Evolutionary conservation across 1,284 basidiomycete genomes (phyloP), one percentile per base, ranked within the genome.

Genomic region (Amylostereum areolatum): DNA sequence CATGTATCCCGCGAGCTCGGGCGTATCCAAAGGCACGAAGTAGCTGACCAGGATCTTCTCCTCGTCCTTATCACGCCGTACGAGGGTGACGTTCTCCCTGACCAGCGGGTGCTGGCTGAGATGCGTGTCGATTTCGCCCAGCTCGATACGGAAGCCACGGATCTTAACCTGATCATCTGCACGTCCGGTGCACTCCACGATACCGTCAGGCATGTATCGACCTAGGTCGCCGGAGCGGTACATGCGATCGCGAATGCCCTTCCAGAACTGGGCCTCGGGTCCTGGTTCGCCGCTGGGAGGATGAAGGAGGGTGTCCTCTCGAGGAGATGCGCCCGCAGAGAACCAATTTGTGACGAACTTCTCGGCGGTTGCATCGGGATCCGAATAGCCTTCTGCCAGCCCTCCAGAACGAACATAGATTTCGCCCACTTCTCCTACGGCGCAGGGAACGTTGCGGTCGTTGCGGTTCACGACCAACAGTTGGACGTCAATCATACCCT

Each of bases 121-220:
- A 69, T 97, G 87, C 1, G 92, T 97, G 66, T 99, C 97, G 58
- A 99, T 98, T 70, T 99, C 97, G 18, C 96, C 96, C 5, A 99
- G 80, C 70, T 99, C 97, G 64, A 99, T 99, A 33, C 97, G 80
- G 85, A 99, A 99, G 5, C 97, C 97, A 54, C 97, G 91, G 66
- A 99, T 99, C 75, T 99, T 99, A 72, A 99, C 92, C 67, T 99
- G 97, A 65, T 99, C 97, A 65, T 99, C 97, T 4, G 95, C 95
- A 45, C 97, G 85, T 8, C 97, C 97, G 0, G 92, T 96, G 68
- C 97, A 99, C 66, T 99, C 97, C 12, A 99, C 97, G 36, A 82
- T 85, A 3, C 97, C 97, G 63, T 92, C 83, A 2, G 97, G 92
- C 30, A 92, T 75, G 70, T 99, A 99, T 11, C 97, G 82, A 3